Conservation (phyloP, 495 filamentous ascomycete genomes). For the Xanthoparmelia taractica region DNA sequence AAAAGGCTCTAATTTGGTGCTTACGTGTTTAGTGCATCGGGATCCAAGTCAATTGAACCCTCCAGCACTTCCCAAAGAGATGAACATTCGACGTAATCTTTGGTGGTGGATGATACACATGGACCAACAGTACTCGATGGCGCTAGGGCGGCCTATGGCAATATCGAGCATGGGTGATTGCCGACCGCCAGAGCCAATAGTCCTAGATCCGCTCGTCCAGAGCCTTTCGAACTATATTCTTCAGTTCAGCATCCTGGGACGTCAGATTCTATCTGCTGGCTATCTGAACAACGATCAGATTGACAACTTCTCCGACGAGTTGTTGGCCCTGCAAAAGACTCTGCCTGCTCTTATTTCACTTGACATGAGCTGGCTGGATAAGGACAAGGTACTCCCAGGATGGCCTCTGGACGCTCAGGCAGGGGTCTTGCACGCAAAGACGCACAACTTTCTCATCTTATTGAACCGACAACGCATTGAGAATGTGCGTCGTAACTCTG, state of each 20-base stretch:
- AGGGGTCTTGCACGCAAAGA: constrained; percentile 36
- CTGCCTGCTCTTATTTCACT: constrained; percentile 38
- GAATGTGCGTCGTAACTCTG: constrained; percentile 20
- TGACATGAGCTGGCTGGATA: constrained; percentile 38
- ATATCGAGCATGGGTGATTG: constrained; percentile 43
- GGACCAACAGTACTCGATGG: constrained; percentile 45
- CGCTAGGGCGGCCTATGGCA: constrained; percentile 38
- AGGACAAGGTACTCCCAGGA: constrained; percentile 32
- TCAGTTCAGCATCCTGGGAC: constrained; percentile 40
- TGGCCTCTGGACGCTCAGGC: constrained; percentile 41
- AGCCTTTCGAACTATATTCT: constrained; percentile 36
- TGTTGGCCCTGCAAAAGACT: constrained; percentile 35
- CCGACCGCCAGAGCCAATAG: constrained; percentile 35
- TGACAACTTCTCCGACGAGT: constrained; percentile 38
- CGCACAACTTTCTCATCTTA: constrained; percentile 39
- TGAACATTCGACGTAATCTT: constrained; percentile 33
- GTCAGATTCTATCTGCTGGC: constrained; percentile 38
- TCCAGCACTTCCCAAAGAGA: constrained; percentile 35
- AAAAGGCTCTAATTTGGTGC: neutral
- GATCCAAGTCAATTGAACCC: constrained; percentile 39
- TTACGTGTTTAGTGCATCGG: constrained; percentile 32
- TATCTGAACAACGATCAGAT: constrained; percentile 36
- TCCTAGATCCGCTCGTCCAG: constrained; percentile 34
- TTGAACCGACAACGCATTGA: constrained; percentile 40
- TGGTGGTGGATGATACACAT: constrained; percentile 48